Evolutionary conservation across 2,329 filamentous ascomycete species (phyloP).

Genomic region (Coleophoma cylindrospora): DNA sequence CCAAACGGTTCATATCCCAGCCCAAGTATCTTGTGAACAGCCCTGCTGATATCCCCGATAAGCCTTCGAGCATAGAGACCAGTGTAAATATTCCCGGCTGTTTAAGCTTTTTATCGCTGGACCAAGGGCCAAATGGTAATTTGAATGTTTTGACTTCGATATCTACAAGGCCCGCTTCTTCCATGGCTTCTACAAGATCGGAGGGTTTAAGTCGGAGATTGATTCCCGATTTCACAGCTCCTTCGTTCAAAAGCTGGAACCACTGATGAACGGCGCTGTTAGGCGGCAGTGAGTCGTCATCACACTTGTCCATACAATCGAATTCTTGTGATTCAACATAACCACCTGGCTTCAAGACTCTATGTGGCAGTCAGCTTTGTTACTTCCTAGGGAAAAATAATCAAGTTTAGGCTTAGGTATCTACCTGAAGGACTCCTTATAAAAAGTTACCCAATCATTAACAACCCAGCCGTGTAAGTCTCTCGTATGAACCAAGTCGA

Average conservation of each 20-base stretch:
- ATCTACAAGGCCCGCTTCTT: neutral
- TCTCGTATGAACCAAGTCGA: neutral
- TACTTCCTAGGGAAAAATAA: neutral
- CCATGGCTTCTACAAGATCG: neutral
- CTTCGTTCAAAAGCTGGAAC: neutral
- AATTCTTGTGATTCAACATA: neutral
- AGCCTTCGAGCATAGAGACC: conserved; percentile 1
- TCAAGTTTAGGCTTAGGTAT: neutral
- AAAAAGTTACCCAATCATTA: neutral
- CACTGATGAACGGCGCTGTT: neutral
- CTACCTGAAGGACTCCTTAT: neutral
- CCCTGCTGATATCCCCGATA: conserved; percentile 12
- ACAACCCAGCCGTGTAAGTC: neutral
- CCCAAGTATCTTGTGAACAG: conserved; percentile 14
- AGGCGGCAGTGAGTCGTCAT: neutral
- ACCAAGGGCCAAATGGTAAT: neutral
- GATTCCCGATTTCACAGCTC: neutral
- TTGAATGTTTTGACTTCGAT: neutral
- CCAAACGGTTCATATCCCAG: conserved; percentile 12
- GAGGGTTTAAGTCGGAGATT: neutral
- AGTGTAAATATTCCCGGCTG: neutral
- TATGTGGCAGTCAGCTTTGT: neutral
- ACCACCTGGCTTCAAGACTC: neutral
- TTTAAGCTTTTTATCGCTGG: neutral
- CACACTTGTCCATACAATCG: neutral